Base-by-base conservation (phyloP, 345 rosid genomes). In the Citrus unshiu region DNA sequence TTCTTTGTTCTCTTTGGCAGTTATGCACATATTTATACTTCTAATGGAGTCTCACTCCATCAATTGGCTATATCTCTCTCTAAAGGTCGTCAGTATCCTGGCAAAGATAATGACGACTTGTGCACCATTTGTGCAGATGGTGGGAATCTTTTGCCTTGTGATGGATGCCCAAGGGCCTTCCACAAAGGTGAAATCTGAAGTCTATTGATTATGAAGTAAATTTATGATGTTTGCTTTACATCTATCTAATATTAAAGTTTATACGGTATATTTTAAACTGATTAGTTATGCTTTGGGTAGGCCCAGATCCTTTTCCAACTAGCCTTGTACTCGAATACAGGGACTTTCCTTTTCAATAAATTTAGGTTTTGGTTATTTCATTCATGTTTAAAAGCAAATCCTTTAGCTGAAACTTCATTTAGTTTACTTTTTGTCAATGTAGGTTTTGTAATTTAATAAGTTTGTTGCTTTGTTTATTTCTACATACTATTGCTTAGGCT, bases 121-220 rank as follows among this genome's bases (percentile, higher is more conserved):
- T 94, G 99, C 89, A 91, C 88, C 83, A 90, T 91, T 83, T 96
- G 98, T 87, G 92, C 91, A 60, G 98, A 96, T 93, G 98, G 98
- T 81, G 99, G 98, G 75, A 85, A 91, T 86, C 98, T 96, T 80
- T 65, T 96, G 89, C 90, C 88, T 77, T 96, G 99, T 78, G 97
- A 93, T 93, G 94, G 91, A 84, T 96, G 98, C 86, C 98, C 99
- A 69, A 90, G 99, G 90, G 93, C 99, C 76, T 96, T 93, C 85
- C 99, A 96, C 77, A 90, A 85, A 92, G 94, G 98, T 93, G 79
- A 87, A 77, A 73, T 77, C 66, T 34, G 61, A 40, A 77, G 65
- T 66, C 70, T 27, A 40, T 39, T 73, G 64, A 16, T 82, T 60
- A 18, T 67, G 35, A 63, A 77, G 58, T 67, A 68, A 77, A 70